Conservation (phyloP, 1,139 yeast species). For the Pneumocystis oryctolagi region DNA sequence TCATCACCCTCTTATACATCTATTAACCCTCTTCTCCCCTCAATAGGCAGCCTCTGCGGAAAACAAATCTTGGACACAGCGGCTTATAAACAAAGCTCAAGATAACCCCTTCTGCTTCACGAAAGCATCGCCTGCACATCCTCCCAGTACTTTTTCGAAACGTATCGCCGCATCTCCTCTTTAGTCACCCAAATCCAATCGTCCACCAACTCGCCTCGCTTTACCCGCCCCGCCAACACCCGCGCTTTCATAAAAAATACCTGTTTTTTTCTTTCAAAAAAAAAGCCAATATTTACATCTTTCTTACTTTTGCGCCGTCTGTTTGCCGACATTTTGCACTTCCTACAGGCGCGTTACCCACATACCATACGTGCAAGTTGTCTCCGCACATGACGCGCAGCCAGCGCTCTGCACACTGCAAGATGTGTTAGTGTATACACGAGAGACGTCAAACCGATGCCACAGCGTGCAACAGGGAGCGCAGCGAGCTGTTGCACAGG, state of each 20-base stretch:
- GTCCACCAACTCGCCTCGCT: slow-evolving; percentile 25
- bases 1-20: neutral
- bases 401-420: slow-evolving; percentile 76
- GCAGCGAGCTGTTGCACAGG: no score
- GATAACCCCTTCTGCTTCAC: neutral
- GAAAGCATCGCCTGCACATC: slow-evolving; percentile 3
- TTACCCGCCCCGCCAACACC: slow-evolving; percentile 73
- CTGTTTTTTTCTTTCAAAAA: no score
- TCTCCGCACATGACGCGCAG: slow-evolving; percentile 59
- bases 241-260: slow-evolving; percentile 76
- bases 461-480: slow-evolving; percentile 40
- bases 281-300: no score
- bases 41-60: neutral
- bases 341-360: slow-evolving; percentile 72
- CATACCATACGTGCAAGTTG: slow-evolving; percentile 70
- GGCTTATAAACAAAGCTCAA: neutral
- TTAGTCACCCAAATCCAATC: slow-evolving; percentile 73
- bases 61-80: neutral
- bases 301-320: slow-evolving; percentile 5
- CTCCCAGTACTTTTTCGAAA: slow-evolving; percentile 34
- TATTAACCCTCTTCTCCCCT: no score
- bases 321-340: neutral
- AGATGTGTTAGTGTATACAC: no score
- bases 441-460: no score
- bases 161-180: slow-evolving; percentile 51